Evolutionary conservation across 2,329 filamentous ascomycete species (phyloP).

Genomic region (Clonostachys rhizophaga): DNA sequence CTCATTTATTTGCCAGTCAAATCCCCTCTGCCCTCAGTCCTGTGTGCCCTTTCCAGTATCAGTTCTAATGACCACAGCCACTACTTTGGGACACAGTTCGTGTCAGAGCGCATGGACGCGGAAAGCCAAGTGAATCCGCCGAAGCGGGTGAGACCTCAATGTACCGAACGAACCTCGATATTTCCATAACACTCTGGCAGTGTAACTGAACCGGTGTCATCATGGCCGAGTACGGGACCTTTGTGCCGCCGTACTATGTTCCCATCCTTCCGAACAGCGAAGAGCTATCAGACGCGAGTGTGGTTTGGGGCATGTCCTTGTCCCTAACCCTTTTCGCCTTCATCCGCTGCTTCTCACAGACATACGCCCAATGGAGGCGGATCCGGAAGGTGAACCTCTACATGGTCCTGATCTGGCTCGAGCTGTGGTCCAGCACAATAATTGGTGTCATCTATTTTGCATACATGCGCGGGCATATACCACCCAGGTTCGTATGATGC

Average conservation of each 20-base stretch:
- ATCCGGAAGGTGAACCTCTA: constrained; percentile 26
- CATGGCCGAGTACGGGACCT: neutral
- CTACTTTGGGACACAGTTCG: too few relatives aligned
- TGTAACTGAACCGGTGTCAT: neutral
- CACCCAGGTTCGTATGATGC: neutral
- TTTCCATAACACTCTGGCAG: too few relatives aligned
- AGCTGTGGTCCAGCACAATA: constrained; percentile 23
- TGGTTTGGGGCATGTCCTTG: constrained; percentile 29
- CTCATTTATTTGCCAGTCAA: too few relatives aligned
- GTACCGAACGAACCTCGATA: too few relatives aligned
- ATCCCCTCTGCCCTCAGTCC: too few relatives aligned
- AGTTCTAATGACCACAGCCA: too few relatives aligned
- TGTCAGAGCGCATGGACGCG: too few relatives aligned
- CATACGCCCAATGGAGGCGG: constrained; percentile 18
- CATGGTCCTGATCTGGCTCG: constrained; percentile 32
- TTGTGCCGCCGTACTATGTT: neutral
- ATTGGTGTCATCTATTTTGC: constrained; percentile 28
- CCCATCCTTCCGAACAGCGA: constrained; percentile 8
- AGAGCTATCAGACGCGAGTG: constrained; percentile 25
- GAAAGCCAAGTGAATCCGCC: too few relatives aligned
- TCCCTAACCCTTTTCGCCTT: constrained; percentile 24
- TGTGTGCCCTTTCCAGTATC: too few relatives aligned
- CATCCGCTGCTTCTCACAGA: constrained; percentile 26
- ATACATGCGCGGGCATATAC: constrained; percentile 21
- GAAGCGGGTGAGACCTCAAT: too few relatives aligned